A percentile compares a stretch with the other conserved stretches of the same genome.
phyloP scores from a whole-genome alignment of 495 filamentous ascomycete genomes.

The Stereocaulon alpinum region DNA sequence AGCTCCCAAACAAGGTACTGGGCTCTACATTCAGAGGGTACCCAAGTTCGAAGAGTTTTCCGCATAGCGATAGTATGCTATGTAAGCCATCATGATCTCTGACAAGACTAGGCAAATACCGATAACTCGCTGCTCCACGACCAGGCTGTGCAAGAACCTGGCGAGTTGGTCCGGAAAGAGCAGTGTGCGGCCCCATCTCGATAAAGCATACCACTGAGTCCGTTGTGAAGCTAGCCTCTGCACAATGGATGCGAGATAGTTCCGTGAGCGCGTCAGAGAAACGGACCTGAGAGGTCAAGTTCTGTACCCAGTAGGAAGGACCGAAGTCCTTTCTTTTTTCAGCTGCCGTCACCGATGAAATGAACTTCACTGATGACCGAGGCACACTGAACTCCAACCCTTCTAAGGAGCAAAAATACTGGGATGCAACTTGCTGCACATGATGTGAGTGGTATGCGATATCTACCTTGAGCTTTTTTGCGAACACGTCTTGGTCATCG shows the following conservation, averaged over 20 bases:
- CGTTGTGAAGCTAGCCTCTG: too few relatives aligned
- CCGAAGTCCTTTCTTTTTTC: conserved; percentile 3
- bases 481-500: conserved; percentile 27
- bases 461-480: conserved; percentile 33
- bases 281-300: conserved; percentile 32
- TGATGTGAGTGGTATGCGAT: conserved; percentile 29
- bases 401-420: conserved; percentile 14
- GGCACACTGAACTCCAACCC: background rate
- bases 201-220: too few relatives aligned
- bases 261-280: conserved; percentile 28
- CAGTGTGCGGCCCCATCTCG: conserved; percentile 48
- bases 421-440: conserved; percentile 18
- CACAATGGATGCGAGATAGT: too few relatives aligned
- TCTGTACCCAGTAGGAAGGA: conserved; percentile 36
- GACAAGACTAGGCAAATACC: conserved; percentile 6
- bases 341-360: conserved; percentile 4
- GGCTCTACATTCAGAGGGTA: background rate
- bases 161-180: conserved; percentile 44
- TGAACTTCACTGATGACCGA: background rate
- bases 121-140: too few relatives aligned
- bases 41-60: background rate
- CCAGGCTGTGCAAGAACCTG: too few relatives aligned
- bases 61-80: background rate
- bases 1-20: conserved; percentile 24
- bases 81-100: background rate